Percentiles rank a stretch among this genome's conserved stretches.
These are phyloP conservation scores for Somion occarium DNA, from an alignment of 1,284 basidiomycete species.

Conservation along the genomic window DNA sequence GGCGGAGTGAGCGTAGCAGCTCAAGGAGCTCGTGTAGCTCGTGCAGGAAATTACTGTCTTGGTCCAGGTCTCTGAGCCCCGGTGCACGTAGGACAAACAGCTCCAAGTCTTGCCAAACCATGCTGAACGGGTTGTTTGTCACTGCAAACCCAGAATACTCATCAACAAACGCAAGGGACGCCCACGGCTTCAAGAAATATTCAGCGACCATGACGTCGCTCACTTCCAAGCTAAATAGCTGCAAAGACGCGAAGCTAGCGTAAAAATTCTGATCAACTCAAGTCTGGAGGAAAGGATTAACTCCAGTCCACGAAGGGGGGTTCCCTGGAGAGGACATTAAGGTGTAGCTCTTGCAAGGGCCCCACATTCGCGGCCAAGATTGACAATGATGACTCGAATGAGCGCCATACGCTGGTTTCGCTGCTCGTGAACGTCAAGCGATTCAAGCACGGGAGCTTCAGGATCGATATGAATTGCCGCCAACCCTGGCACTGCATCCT, in stretches of 20 bases:
- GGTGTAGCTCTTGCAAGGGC: slow-evolving; percentile 3
- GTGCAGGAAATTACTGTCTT: too few species aligned
- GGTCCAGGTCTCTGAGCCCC: too few species aligned
- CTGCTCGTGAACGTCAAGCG: slow-evolving; percentile 10
- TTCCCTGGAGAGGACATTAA: slow-evolving; percentile 1
- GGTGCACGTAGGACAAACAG: slow-evolving; percentile 12
- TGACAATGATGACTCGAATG: slow-evolving; percentile 7
- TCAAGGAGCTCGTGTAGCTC: too few species aligned
- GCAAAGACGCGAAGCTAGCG: slow-evolving; percentile 9
- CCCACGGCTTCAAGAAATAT: slow-evolving; percentile 10
- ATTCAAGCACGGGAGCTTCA: slow-evolving; percentile 2
- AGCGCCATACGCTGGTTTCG: slow-evolving; percentile 3
- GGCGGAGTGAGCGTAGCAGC: too few species aligned
- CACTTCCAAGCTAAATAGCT: slow-evolving; percentile 6
- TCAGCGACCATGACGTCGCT: slow-evolving; percentile 5
- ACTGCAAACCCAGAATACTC: neutral
- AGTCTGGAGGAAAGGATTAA: too few species aligned
- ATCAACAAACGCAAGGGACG: neutral
- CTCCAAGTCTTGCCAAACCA: slow-evolving; percentile 10
- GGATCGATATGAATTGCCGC: slow-evolving; percentile 6
- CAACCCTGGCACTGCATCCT: slow-evolving; percentile 8
- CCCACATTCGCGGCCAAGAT: slow-evolving; percentile 6
- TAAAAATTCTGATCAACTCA: slow-evolving; percentile 7
- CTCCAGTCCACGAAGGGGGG: neutral
- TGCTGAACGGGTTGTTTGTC: neutral